These are phyloP conservation scores for Papiliotrema laurentii DNA, from an alignment of 1,284 basidiomycete genomes.

Conservation along the genomic window DNA sequence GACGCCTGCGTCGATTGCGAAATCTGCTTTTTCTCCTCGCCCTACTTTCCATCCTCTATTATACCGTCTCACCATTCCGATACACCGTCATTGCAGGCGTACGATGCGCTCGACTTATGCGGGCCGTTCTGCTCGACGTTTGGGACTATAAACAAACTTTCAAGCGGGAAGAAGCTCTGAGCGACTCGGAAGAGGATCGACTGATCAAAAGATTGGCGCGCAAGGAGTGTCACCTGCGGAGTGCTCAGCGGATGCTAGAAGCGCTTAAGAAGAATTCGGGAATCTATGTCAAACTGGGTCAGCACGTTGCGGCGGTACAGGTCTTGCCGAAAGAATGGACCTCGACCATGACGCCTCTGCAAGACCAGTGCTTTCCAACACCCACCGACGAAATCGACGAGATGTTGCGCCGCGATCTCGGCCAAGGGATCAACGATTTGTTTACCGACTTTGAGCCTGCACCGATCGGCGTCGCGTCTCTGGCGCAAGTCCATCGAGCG, in stretches of 20 bases:
- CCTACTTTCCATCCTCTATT: constrained; percentile 41
- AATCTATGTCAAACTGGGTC: constrained; percentile 57
- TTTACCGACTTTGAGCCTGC: constrained; percentile 76
- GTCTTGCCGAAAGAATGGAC: constrained; percentile 74
- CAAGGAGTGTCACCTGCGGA: constrained; percentile 73
- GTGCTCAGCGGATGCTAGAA: constrained; percentile 68
- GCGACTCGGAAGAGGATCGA: constrained; percentile 51
- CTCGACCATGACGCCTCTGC: constrained; percentile 62
- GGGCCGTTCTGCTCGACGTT: constrained; percentile 53
- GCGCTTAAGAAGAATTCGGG: constrained; percentile 80
- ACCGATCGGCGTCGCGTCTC: constrained; percentile 89
- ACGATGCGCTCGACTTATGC: constrained; percentile 62
- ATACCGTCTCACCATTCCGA: constrained; percentile 47
- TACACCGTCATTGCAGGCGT: constrained; percentile 51
- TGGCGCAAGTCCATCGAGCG: constrained; percentile 93
- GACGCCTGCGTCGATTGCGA: constrained; percentile 14
- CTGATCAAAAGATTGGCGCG: constrained; percentile 56
- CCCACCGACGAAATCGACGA: constrained; percentile 39
- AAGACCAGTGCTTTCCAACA: constrained; percentile 60
- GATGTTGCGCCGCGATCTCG: constrained; percentile 42
- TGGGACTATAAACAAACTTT: constrained; percentile 83
- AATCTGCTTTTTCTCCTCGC: constrained; percentile 29
- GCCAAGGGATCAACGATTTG: constrained; percentile 40
- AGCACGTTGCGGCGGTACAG: constrained; percentile 68
- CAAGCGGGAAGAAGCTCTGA: constrained; percentile 46